Evolutionary conservation across 305 asterid species (phyloP).

Genomic region (Solanum hybrid): DNA sequence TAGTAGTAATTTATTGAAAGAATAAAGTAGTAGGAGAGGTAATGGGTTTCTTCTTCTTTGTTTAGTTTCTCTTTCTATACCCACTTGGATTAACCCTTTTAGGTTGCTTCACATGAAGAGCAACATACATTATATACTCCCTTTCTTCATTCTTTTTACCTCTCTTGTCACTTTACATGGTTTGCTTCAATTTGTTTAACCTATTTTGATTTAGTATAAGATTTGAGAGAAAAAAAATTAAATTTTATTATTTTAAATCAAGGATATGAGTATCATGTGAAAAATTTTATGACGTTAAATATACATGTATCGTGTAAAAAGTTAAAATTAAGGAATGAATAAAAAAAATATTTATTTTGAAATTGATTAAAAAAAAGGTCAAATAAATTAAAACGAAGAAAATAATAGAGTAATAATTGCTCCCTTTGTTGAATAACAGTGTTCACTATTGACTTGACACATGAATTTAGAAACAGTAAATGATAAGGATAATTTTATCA

Average conservation of each 20-base stretch:
- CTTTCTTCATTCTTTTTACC: neutral
- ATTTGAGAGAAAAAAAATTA: no score
- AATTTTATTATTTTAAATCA: no score
- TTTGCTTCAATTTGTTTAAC: neutral
- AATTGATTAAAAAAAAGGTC: neutral
- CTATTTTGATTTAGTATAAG: no score
- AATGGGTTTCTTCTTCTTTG: neutral
- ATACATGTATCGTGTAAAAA: no score
- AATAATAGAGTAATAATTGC: no score
- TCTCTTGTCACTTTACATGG: neutral
- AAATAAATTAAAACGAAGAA: no score
- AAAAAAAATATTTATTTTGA: no score
- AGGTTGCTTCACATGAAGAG: conserved; percentile 43
- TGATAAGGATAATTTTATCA: neutral
- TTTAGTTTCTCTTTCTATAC: conserved; percentile 1
- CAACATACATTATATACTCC: neutral
- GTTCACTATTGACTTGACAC: neutral
- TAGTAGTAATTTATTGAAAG: neutral
- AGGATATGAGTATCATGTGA: no score
- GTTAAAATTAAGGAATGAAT: no score
- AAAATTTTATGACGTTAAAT: no score
- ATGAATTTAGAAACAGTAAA: no score
- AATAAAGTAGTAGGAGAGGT: neutral
- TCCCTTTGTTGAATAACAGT: no score
- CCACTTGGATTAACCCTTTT: conserved; percentile 18